Evolutionary conservation across 768 basidiomycete genomes (phyloP).

Genomic region (Leccinum obscurum): DNA sequence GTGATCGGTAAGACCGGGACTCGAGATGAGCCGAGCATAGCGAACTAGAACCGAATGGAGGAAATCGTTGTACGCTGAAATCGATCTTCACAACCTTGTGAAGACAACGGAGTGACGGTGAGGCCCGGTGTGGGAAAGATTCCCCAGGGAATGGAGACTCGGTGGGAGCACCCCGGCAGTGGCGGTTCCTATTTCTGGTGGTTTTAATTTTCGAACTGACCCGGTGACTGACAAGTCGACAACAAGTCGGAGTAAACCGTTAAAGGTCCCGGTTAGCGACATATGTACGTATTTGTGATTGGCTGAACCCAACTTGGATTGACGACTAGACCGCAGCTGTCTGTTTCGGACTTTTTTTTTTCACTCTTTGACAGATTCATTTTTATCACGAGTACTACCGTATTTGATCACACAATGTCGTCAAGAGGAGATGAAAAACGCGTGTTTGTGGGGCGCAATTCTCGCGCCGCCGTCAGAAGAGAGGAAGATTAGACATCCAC

Average conservation of each 20-base stretch:
- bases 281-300: slow-evolving; percentile 3
- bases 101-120: not conserved
- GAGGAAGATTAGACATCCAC: not conserved
- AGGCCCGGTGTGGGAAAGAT: not conserved
- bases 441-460: not conserved
- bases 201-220: not conserved
- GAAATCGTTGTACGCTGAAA: not conserved
- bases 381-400: not conserved
- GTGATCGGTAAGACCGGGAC: not conserved
- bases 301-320: not conserved
- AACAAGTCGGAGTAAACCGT: not conserved
- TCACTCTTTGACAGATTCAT: slow-evolving; percentile 15
- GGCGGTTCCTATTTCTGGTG: not conserved
- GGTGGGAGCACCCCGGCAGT: not conserved
- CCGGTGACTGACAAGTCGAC: too few relatives aligned
- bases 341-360: slow-evolving; percentile 6
- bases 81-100: not conserved
- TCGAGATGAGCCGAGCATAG: not conserved
- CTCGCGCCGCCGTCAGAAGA: not conserved
- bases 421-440: not conserved
- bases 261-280: not conserved
- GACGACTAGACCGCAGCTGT: slow-evolving; percentile 1
- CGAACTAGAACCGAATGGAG: not conserved
- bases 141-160: too few relatives aligned
- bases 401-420: not conserved